Evolutionary conservation across 495 filamentous ascomycete species (phyloP).

Genomic region (Pseudoneurospora amorphoporcata): DNA sequence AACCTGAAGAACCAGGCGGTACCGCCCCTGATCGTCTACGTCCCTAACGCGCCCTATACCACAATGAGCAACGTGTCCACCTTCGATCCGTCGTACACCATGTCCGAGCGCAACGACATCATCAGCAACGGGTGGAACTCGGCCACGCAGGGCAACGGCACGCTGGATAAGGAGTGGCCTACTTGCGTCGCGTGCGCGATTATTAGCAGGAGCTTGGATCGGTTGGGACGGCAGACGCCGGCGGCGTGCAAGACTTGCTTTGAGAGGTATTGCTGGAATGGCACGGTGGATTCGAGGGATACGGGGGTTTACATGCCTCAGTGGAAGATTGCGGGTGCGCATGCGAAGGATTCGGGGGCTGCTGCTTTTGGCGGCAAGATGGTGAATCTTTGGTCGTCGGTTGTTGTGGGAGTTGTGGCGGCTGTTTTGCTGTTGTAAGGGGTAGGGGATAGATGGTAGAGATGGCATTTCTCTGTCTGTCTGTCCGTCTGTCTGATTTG

Average conservation of each 20-base stretch:
- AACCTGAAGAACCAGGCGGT: conserved; percentile 10
- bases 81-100: conserved; percentile 50
- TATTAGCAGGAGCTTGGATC: conserved; percentile 61
- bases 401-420: conserved; percentile 1
- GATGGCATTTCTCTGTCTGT: neutral
- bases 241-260: conserved; percentile 67
- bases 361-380: neutral
- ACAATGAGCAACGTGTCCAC: conserved; percentile 65
- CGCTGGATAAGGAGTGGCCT: conserved; percentile 60
- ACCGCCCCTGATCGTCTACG: conserved; percentile 72
- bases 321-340: conserved; percentile 16
- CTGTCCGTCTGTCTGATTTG: neutral
- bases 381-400: neutral
- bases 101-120: conserved; percentile 57
- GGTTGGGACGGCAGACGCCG: conserved; percentile 54
- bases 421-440: neutral
- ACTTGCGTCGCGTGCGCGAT: conserved; percentile 82
- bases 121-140: conserved; percentile 77
- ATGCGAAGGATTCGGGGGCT: neutral
- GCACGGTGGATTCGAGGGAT: conserved; percentile 41
- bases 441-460: neutral
- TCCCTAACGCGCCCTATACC: conserved; percentile 81
- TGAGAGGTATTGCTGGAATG: conserved; percentile 78
- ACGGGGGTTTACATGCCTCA: conserved; percentile 22
- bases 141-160: conserved; percentile 73